Evolutionary conservation across 257 asterid species (phyloP), one percentile per base, ranked within the genome.

Genomic region (Fraxinus cuspidata): DNA sequence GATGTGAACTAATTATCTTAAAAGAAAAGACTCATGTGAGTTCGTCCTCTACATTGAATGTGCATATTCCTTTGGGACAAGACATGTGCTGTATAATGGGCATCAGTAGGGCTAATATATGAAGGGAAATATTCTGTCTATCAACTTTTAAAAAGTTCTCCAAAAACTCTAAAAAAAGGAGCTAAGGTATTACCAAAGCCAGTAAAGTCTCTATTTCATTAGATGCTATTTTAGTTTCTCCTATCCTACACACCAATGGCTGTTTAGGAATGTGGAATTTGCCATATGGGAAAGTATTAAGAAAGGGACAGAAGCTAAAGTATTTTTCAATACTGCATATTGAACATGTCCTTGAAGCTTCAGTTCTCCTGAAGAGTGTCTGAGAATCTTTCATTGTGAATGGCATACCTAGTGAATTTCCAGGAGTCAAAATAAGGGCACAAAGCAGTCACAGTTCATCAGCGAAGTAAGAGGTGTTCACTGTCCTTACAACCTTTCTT

Each of bases 111-210:
- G 23, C 63, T 3, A 23, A 51, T 51, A 51, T 51, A 51, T 15
- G 63, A 51, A 51, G 23, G n/a, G 2, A 51, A 13, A 51, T 51
- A 51, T 58, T 15, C 63, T 81, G 76, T 84, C 76, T 70, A 72
- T 76, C 76, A 74, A 88, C 1, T 2, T 42, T 11, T 11, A 42
- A 18, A 42, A 42, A 2, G 16, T 11, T 11, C 51, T 12, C 51
- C 51, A 42, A 42, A 42, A 42, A 12, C 18, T 11, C 16, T 42
- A 11, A 42, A 42, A 42, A 2, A 42, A 11, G 51, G 51, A 42
- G 18, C 12, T 42, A 2, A 42, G 4, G 51, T 11, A 42, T 42
- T 42, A 8, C 51, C 18, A 42, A 42, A 42, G 51, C 10, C 51
- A 11, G 51, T 42, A 2, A 42, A 42, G 51, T 42, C 51, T 42